Evolutionary conservation across 2,329 filamentous ascomycete species (phyloP), one percentile per base, ranked within the genome.

Genomic region (Diplodia corticola): DNA sequence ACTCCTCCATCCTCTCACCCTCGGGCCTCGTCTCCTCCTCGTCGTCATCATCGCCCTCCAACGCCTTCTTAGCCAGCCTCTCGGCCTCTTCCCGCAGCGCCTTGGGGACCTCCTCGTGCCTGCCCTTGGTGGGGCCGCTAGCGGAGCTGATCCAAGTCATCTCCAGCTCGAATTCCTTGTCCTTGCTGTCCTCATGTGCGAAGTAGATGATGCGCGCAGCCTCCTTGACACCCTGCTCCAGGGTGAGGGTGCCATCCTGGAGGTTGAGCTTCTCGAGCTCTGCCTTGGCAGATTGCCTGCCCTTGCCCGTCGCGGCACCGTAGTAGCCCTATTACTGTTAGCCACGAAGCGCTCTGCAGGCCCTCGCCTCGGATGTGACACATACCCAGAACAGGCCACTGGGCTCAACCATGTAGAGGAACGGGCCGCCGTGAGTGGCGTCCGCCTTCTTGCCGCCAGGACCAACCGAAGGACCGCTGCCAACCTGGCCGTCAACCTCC

Each of bases 91-190:
- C 93, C 67, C 89, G 84, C 73, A 99, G 80, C 71, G 93, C 91
- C 83, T 92, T 93, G 66, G 95, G 95, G 67, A 99, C 95, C 80
- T 96, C 92, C 80, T 94, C 86, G 77, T 99, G 95, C 73, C 89
- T 88, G 69, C 95, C 95, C 83, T 96, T 94, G 69, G 93, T 98
- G 40, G 93, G 93, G 5, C 93, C 94, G 70, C 91, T 87, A 55
- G 88, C 80, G 63, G 86, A 87, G 80, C 93, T 97, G 79, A 98
- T 91, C 95, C 95, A 99, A 67, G 92, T 96, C 93, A 99, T 96
- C 84, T 99, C 95, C 68, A 99, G 85, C 87, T 99, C 95, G 75
- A 98, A 99, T 71, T 98, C 95, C 85, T 99, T 99, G 82, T 98
- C 95, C 84, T 98, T 98, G 85, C 94, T 98, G 80, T 99, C 95